Base-by-base conservation (phyloP, 805 yeast species). In the Teunomyces funiuensis region DNA sequence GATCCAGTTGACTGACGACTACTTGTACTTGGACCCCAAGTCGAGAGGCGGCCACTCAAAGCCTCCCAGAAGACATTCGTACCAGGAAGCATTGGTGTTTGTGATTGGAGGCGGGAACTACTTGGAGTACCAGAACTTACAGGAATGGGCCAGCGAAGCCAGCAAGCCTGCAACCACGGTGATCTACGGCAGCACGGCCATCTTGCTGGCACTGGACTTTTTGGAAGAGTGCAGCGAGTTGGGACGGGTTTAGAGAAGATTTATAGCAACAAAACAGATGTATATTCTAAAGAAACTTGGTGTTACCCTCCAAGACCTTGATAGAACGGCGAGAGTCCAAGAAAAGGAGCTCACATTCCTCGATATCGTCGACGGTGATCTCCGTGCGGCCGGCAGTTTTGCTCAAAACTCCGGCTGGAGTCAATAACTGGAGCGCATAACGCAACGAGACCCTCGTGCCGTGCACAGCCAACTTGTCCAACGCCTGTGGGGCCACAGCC, bases 71-170 rank as follows among this genome's bases (percentile, higher is more conserved):
- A 80, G 96, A 57, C 86, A 83, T 51, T 70, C 83, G 8, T 88
- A 87, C 61, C 81, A 80, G 44, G 93, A 88, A 51, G 80, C 95
- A 1, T 69, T 88, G 37, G 96, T 93, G 15, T 93, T 93, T 61
- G 88, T 90, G 39, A 90, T 93, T 42, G 99, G 99, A 18, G 99
- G 99, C 26, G 98, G 98, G 36, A 90, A 88, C 63, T 93, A 89
- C 60, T 68, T 87, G 47, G 99, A 93, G 66, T 93, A 91, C 60
- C 95, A 90, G 45, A 91, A 91, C 57, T 75, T 93, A 56, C 95
- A 88, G 62, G 96, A 90, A 61, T 90, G 96, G 95, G 79, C 80
- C 0, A 43, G 40, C 18, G 57, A 51, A 34, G 69, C 72, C 29
- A 63, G 57, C 39, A 61, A 55, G 42, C 45, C 53, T 4, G 45